Evolutionary conservation across 225 moss, liverwort and hornwort genomes (phyloP).

Genomic region (Physcomitrium patens): DNA sequence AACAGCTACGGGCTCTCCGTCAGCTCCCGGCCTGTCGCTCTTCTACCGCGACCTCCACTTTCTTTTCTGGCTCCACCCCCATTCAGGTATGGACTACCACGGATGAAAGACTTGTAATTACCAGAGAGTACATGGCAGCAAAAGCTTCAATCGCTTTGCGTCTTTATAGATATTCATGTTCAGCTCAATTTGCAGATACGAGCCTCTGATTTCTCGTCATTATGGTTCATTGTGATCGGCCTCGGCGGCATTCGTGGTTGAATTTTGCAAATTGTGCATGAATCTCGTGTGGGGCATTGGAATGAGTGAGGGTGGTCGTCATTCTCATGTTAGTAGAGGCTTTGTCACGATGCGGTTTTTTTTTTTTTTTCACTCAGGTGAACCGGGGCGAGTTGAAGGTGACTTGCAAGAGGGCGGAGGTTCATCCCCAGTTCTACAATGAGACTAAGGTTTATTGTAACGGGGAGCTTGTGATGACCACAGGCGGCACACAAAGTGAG

Average conservation of each 20-base stretch:
- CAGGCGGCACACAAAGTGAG: constrained; percentile 84
- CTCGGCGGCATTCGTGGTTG: neutral
- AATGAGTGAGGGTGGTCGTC: neutral
- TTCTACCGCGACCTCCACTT: constrained; percentile 1
- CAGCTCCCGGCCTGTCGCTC: constrained; percentile 38
- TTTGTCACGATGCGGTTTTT: too few relatives aligned
- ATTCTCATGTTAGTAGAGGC: too few relatives aligned
- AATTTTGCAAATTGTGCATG: neutral
- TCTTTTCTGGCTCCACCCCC: constrained; percentile 44
- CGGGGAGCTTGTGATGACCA: constrained; percentile 86
- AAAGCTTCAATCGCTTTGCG: too few relatives aligned
- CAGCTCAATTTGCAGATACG: neutral
- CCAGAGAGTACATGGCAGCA: too few relatives aligned
- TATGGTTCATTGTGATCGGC: neutral
- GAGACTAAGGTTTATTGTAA: constrained; percentile 90
- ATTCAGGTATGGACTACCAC: constrained; percentile 26
- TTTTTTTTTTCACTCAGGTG: constrained; percentile 56
- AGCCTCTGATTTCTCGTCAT: too few relatives aligned
- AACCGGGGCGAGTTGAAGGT: constrained; percentile 66
- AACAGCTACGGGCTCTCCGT: constrained; percentile 45
- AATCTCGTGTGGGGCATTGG: neutral
- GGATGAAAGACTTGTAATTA: too few relatives aligned
- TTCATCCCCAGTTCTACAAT: constrained; percentile 72
- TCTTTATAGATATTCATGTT: neutral
- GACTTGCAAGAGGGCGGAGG: constrained; percentile 75